Evolutionary conservation across 2,329 filamentous ascomycete species (phyloP).

Genomic region (Penicillium sp.): DNA sequence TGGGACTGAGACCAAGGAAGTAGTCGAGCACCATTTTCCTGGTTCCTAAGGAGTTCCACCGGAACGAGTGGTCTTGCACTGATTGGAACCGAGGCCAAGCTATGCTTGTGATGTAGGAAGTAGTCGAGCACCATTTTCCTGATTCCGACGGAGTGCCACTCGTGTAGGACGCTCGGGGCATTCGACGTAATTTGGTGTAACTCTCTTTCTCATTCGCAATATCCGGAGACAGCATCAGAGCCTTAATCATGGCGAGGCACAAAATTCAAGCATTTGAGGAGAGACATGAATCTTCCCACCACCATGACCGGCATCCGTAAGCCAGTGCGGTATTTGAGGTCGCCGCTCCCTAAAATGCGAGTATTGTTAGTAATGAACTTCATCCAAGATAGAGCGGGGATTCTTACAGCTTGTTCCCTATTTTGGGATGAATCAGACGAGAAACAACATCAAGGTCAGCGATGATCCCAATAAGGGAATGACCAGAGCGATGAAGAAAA

Average conservation of each 20-base stretch:
- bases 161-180: neutral
- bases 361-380: neutral
- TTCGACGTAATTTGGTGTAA: rapidly evolving
- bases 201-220: too few species aligned
- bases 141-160: too few species aligned
- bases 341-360: neutral
- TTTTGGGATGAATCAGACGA: too few species aligned
- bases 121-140: neutral
- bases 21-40: too few species aligned
- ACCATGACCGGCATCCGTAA: neutral
- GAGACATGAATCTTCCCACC: neutral
- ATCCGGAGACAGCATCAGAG: neutral
- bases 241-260: neutral
- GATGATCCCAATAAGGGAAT: too few species aligned
- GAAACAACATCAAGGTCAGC: neutral
- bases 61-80: too few species aligned
- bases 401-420: neutral
- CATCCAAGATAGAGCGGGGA: neutral
- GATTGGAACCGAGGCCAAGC: too few species aligned
- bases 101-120: neutral
- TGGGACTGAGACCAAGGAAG: too few species aligned
- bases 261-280: neutral
- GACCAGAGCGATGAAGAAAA: neutral
- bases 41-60: too few species aligned
- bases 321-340: too few species aligned